Percentiles rank a stretch among this genome's conserved stretches.
phyloP scores from a whole-genome alignment of 306 rosid genomes.

The Pterocarpus santalinus region DNA sequence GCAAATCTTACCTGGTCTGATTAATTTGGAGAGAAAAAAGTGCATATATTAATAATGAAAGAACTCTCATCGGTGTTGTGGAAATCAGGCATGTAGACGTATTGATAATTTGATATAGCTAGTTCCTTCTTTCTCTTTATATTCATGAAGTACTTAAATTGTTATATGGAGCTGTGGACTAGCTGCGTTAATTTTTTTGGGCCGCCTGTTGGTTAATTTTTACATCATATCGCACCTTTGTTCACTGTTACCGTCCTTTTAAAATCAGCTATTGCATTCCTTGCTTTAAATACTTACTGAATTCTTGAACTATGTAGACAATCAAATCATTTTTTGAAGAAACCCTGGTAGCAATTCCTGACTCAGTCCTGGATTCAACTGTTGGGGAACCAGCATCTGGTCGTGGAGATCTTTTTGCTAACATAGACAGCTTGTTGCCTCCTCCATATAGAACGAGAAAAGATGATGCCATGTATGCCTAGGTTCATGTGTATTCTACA shows the following conservation, averaged over 20 bases:
- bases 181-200: conserved; percentile 27
- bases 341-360: conserved; percentile 86
- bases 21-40: background rate
- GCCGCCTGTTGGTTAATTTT: background rate
- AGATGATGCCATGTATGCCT: conserved; percentile 54
- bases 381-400: conserved; percentile 56
- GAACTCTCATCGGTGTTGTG: background rate
- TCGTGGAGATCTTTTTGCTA: conserved; percentile 70
- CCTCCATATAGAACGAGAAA: conserved; percentile 66
- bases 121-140: conserved; percentile 4
- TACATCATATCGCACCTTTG: conserved; percentile 16
- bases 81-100: background rate
- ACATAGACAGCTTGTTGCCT: conserved; percentile 66
- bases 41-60: background rate
- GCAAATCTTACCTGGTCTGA: conserved; percentile 20
- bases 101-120: background rate
- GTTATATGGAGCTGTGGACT: background rate
- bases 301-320: conserved; percentile 65
- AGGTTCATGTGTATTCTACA: conserved; percentile 33
- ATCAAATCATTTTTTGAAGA: conserved; percentile 87
- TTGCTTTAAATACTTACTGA: conserved; percentile 39
- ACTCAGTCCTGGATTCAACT: conserved; percentile 79
- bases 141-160: background rate
- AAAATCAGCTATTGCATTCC: conserved; percentile 35
- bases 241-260: conserved; percentile 17